Base-by-base conservation (phyloP, 108 stramenopile species). In the Cylindrotheca fusiformis region DNA sequence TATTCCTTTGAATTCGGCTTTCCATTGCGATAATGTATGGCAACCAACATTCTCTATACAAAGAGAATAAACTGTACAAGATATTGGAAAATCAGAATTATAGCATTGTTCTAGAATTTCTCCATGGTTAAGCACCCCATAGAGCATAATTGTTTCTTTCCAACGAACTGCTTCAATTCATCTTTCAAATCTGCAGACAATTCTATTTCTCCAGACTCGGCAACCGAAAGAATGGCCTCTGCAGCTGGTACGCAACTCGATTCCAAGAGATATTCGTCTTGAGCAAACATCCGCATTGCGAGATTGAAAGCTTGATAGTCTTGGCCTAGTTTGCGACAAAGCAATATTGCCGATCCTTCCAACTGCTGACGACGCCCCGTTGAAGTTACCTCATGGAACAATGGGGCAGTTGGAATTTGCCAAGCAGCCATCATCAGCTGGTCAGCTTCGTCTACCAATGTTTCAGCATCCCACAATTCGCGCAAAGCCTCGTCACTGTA, bases 251-350 rank as follows among this genome's bases (percentile, higher is more conserved):
- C 67, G 62, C 77, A 70, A 41, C 72, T 44, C 27, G 59, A 24
- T 52, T 79, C 74, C 33, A 76, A 25, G 6, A 86, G 20, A 52
- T 55, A 87, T 36, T 87, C 86, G 52, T 87, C 86, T 55, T 87
- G 82, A 3, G 79, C 41, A 20, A 87, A 32, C 82, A 83, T 83
- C 32, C 86, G 48, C 45, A 83, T 81, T 4, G 72, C 74, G 1
- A 81, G 48, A n/a, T 47, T 51, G 5, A 78, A 65, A 18, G 82
- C 80, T 31, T 83, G 68, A 12, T 62, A 53, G 8, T 47, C 30
- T 2, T 80, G 53, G 18, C 66, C 69, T 14, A 59, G 47, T 18
- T 24, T 55, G 0, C 66, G 32, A 19, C 71, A 53, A 17, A 82
- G 56, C 12, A 63, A 46, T 23, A 79, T 72, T 17, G 71, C 68